Base-by-base conservation (phyloP, 225 moss, liverwort and hornwort species). In the Takakia lepidozioides region DNA sequence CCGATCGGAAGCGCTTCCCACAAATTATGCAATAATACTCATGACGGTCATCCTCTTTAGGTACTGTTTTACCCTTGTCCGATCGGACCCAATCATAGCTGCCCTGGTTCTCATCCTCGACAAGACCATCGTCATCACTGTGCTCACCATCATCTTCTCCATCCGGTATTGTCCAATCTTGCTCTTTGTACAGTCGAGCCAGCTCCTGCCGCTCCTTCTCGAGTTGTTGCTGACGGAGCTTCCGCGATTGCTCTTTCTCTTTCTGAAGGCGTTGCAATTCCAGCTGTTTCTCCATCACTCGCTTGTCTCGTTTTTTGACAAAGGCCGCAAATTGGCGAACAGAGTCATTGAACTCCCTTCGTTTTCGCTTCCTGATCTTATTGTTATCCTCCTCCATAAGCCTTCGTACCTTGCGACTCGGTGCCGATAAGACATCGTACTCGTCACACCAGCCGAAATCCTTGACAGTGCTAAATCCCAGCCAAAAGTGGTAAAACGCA, bases 281-380 rank as follows among this genome's bases (percentile, higher is more conserved):
- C 3, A 87, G 59, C 55, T 81, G 87, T 38, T 80, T 84, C 16
- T 84, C 90, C 20, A 87, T 64, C 51, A 91, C 87, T 55, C 95
- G 74, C 63, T 85, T 87, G 67, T 98, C 95, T 32, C 95, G 76
- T 62, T 98, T 98, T 80, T 98, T 98, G 59, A 98, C 95, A 19
- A 76, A 87, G 6, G 78, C 70, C 4, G 78, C 82, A 52, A 98
- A 48, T 41, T 98, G 82, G 22, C 91, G 70, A 2, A 98, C 83
- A 3, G 84, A 76, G 48, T 85, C 87, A 52, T 83, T 98, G 3
- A 75, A 98, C 32, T 87, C 85, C 16, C 80, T 69, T 18, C 85
- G 68, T 48, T 85, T 75, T 45, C 55, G 61, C 65, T 87, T 98
- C 57, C 95, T 46, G 20, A 82, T 73, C 60, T 91, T 98, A 7